phyloP scores from a whole-genome alignment of 2,329 filamentous ascomycete genomes.

The Stachybotrys elegans region DNA sequence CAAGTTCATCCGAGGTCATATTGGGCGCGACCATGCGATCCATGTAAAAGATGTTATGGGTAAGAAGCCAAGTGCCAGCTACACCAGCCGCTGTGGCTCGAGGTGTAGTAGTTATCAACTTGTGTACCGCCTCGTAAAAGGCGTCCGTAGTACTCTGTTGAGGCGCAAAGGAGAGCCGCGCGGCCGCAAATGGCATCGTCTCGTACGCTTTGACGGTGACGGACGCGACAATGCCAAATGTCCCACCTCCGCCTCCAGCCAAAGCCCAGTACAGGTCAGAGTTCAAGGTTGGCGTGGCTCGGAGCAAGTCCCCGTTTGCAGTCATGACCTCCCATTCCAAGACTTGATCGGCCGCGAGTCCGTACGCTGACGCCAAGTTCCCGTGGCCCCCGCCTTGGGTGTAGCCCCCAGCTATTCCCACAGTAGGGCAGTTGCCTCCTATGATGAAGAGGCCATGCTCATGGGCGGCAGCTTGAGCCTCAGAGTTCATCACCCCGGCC shows the following conservation, averaged over 20 bases:
- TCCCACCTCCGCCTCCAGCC: constrained; percentile 51
- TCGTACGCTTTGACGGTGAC: constrained; percentile 44
- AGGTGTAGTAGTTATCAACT: background rate
- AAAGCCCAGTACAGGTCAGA: constrained; percentile 58
- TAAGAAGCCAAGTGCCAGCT: background rate
- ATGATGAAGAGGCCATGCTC: background rate
- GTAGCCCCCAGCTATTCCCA: constrained; percentile 53
- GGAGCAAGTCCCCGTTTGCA: constrained; percentile 38
- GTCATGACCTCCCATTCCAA: constrained; percentile 49
- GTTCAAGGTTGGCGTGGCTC: constrained; percentile 39
- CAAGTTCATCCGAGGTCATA: background rate
- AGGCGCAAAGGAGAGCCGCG: background rate
- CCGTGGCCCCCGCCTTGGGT: constrained; percentile 52
- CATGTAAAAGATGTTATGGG: background rate
- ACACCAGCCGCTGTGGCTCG: background rate
- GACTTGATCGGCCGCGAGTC: constrained; percentile 51
- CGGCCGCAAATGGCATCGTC: background rate
- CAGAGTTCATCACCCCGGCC: background rate
- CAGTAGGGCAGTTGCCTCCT: constrained; percentile 37
- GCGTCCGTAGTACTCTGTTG: background rate
- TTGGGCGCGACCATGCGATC: background rate
- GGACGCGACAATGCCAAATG: constrained; percentile 48
- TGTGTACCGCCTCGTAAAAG: background rate
- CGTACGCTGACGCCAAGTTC: constrained; percentile 41
- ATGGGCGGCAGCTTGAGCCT: background rate